Percentiles rank a stretch among this genome's conserved stretches.
Conservation (phyloP, 2,329 filamentous ascomycete species). For the Magnaporthiopsis poae region DNA sequence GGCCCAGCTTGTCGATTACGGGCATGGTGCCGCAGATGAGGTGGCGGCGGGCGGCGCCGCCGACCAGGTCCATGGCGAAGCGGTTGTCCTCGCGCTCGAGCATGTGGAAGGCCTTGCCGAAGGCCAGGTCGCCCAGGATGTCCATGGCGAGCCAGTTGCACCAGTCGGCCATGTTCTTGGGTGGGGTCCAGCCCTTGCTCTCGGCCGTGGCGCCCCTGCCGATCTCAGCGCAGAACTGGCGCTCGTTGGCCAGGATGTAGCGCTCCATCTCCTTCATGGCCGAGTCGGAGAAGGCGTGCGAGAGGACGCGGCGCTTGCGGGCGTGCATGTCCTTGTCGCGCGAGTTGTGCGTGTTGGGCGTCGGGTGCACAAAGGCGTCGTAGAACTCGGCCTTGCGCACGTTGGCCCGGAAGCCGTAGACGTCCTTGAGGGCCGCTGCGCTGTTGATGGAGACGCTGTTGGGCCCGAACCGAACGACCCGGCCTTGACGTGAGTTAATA, state of each 20-base stretch:
- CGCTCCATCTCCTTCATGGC: conserved; percentile 60
- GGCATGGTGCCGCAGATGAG: conserved; percentile 65
- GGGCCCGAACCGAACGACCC: conserved; percentile 67
- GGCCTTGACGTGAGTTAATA: conserved; percentile 28
- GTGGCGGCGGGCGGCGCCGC: conserved; percentile 58
- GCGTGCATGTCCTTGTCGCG: conserved; percentile 61
- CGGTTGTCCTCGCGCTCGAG: conserved; percentile 50
- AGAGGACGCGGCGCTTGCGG: conserved; percentile 60
- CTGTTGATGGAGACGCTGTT: conserved; percentile 72
- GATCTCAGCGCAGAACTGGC: conserved; percentile 55
- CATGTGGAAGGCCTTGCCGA: conserved; percentile 54
- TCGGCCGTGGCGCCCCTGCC: conserved; percentile 31
- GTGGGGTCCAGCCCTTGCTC: conserved; percentile 45
- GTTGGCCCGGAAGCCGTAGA: conserved; percentile 55
- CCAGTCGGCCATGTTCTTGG: conserved; percentile 55
- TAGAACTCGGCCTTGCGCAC: conserved; percentile 64
- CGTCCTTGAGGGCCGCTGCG: conserved; percentile 54
- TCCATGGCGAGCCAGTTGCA: conserved; percentile 55
- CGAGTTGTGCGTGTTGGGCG: conserved; percentile 62
- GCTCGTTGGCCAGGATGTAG: conserved; percentile 55
- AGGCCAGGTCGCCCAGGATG: conserved; percentile 51
- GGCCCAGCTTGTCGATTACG: conserved; percentile 52
- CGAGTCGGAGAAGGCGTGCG: conserved; percentile 60
- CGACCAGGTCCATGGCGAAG: conserved; percentile 57
- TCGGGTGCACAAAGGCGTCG: conserved; percentile 60